Conservation (phyloP, 495 filamentous ascomycete species). For the Neurospora hispaniola region DNA sequence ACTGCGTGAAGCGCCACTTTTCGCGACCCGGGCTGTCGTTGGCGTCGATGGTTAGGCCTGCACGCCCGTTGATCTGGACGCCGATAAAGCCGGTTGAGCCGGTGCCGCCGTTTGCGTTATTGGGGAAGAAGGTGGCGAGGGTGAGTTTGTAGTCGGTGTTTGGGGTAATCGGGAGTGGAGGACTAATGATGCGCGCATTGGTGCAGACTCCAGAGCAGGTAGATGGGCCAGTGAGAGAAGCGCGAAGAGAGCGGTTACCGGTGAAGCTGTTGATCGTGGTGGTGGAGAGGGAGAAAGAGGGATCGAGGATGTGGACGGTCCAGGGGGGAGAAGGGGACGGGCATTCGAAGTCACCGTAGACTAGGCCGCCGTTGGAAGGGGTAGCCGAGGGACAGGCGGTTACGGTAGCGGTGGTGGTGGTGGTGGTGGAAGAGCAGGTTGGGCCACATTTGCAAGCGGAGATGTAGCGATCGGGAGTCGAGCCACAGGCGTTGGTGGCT, state of each 20-base stretch:
- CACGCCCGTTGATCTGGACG: background rate
- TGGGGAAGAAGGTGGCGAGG: background rate
- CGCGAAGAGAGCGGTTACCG: background rate
- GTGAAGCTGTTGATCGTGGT: conserved; percentile 1
- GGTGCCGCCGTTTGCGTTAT: background rate
- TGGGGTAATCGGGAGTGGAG: background rate
- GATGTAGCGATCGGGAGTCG: conserved; percentile 8
- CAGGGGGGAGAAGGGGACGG: conserved; percentile 5
- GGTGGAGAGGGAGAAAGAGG: background rate
- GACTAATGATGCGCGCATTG: background rate
- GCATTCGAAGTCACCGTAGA: conserved; percentile 18
- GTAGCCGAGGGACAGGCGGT: conserved; percentile 6
- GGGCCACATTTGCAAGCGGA: conserved; percentile 14
- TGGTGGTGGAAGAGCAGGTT: conserved; percentile 7
- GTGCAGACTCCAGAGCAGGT: background rate
- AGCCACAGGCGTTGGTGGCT: conserved; percentile 12
- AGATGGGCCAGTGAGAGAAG: background rate
- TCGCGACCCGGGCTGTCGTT: background rate
- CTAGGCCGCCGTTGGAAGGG: background rate
- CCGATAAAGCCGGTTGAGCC: background rate
- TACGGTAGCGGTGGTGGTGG: background rate
- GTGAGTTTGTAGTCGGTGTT: conserved; percentile 4
- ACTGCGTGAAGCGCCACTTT: background rate
- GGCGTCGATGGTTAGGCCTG: background rate
- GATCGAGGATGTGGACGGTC: conserved; percentile 11